Base-by-base conservation (phyloP, 2,329 filamentous ascomycete species). In the Sphaerulina populicola region DNA sequence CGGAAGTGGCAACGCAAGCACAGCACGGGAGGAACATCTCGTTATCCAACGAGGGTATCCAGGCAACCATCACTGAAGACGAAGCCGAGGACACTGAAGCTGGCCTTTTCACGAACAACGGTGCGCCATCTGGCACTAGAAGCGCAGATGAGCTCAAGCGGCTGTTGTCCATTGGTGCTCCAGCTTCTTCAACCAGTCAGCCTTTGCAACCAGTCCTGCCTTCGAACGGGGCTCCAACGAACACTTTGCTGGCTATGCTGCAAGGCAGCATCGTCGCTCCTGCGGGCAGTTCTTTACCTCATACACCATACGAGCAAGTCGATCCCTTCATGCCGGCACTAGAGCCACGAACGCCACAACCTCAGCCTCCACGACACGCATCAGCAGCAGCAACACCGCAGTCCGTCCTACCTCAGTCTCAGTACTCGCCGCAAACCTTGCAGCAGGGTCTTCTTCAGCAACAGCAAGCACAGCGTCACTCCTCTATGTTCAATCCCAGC, bases 301-400 rank as follows among this genome's bases (percentile, higher is more conserved):
- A 62, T 66, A 53, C 75, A 72, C 38, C 74, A 74, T 45, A 78
- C 30, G 78, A 84, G 11, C 77, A 80, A 54, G 71, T 73, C 14
- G 68, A 73, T 45, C 64, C 66, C 4, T 14, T 46, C 12, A 72
- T 77, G 23, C 72, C 75, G 18, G 64, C 75, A 38, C 52, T 55
- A 27, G 74, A 78, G 62, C 79, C 81, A 11, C 72, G 70, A 37
- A 79, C 77, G 38, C 80, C 81, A 41, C 80, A 82, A 44, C 62
- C 71, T 30, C 70, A 71, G 41, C 76, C 80, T 62, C 58, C 61
- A 14, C 60, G 60, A 31, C 58, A 67, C 37, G 74, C 75, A 27
- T 71, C 72, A 15, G 65, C 76, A 15, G 65, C 76, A 12, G 73
- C 69, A 36, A 69, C 67, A 45, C 71, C 77, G 55, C 71, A 73